Percentiles rank a stretch among this genome's conserved stretches.
phyloP scores from a whole-genome alignment of 2,329 filamentous ascomycete species.

The Claviceps pazoutovae region DNA sequence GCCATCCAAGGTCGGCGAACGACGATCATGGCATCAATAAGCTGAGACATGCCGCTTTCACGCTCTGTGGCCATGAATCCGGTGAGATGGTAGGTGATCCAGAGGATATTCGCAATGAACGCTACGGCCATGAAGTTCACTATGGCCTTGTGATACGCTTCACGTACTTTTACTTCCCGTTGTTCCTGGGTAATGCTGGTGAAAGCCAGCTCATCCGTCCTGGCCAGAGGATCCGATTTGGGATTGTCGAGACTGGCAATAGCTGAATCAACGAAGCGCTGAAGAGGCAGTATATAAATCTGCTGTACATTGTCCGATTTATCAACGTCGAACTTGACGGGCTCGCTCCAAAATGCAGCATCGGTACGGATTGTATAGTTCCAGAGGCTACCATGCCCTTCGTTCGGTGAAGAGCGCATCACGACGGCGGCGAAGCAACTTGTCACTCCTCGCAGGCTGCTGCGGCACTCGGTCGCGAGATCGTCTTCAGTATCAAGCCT shows the following conservation, averaged over 20 bases:
- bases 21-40: constrained; percentile 87
- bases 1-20: constrained; percentile 60
- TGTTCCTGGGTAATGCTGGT: constrained; percentile 58
- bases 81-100: constrained; percentile 74
- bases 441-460: constrained; percentile 51
- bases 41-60: constrained; percentile 73
- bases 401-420: constrained; percentile 60
- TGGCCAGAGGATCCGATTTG: constrained; percentile 22
- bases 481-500: constrained; percentile 41
- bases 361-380: constrained; percentile 78
- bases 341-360: constrained; percentile 44
- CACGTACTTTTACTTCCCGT: constrained; percentile 49
- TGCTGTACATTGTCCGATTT: constrained; percentile 58
- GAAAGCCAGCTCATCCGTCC: constrained; percentile 54
- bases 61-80: constrained; percentile 76
- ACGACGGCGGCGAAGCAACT: constrained; percentile 60
- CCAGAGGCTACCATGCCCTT: constrained; percentile 56
- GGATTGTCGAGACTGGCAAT: constrained; percentile 45
- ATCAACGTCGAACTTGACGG: constrained; percentile 48
- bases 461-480: constrained; percentile 49
- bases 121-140: constrained; percentile 65
- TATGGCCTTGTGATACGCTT: constrained; percentile 55
- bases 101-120: constrained; percentile 67
- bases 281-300: constrained; percentile 65
- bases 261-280: constrained; percentile 60